Evolutionary conservation across 768 basidiomycete genomes (phyloP).

Genomic region (Rhodotorula sphaerocarpa): DNA sequence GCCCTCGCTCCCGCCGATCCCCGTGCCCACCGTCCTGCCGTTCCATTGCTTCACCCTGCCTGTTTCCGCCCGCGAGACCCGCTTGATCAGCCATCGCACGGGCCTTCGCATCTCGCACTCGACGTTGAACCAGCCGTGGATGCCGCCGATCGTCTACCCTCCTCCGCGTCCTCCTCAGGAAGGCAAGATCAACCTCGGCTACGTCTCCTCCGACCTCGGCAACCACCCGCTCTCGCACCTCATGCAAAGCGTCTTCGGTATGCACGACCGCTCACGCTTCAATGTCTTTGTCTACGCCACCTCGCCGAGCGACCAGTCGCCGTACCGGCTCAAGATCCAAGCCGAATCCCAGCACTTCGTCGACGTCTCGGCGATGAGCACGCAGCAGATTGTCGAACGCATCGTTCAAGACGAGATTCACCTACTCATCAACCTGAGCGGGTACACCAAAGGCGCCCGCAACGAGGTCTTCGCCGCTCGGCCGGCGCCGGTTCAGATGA

Average conservation of each 20-base stretch:
- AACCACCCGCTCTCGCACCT: slow-evolving; percentile 53
- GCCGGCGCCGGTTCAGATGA: slow-evolving; percentile 51
- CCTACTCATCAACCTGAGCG: slow-evolving; percentile 47
- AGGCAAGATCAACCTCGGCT: slow-evolving; percentile 49
- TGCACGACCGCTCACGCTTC: slow-evolving; percentile 48
- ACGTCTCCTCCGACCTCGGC: slow-evolving; percentile 51
- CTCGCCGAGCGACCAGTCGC: slow-evolving; percentile 49
- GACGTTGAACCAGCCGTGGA: slow-evolving; percentile 47
- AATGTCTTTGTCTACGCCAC: slow-evolving; percentile 51
- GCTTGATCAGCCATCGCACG: slow-evolving; percentile 50
- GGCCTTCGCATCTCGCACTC: slow-evolving; percentile 49
- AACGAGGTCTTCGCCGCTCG: slow-evolving; percentile 53
- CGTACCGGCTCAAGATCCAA: slow-evolving; percentile 49
- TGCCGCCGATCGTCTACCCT: slow-evolving; percentile 46
- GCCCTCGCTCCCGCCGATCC: slow-evolving; percentile 21
- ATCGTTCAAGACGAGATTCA: slow-evolving; percentile 50
- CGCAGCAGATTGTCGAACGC: slow-evolving; percentile 44
- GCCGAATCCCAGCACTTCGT: slow-evolving; percentile 45
- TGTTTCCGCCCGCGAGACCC: slow-evolving; percentile 46
- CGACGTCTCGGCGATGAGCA: slow-evolving; percentile 48
- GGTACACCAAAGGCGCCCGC: slow-evolving; percentile 52
- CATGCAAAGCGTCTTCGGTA: slow-evolving; percentile 51
- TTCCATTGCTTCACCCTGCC: slow-evolving; percentile 53
- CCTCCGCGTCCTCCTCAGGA: slow-evolving; percentile 46
- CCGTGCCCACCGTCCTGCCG: slow-evolving; percentile 45